Conservation (phyloP, 1,139 yeast species). For the Blastobotrys apis region DNA sequence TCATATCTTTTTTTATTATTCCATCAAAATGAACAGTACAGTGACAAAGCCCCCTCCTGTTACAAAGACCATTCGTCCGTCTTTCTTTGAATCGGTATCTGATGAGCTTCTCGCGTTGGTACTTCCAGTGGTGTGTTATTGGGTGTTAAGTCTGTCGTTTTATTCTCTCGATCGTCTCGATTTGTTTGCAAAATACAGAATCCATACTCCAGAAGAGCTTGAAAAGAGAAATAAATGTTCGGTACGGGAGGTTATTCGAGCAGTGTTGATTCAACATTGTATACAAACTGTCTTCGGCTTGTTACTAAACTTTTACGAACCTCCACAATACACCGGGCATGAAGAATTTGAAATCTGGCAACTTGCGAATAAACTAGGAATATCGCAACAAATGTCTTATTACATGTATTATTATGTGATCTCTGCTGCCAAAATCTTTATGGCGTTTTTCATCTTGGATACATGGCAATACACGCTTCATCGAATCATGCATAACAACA, state of each 20-base stretch:
- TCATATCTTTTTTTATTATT: too few species aligned
- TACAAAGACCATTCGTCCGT: slow-evolving; percentile 2
- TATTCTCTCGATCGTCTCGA: slow-evolving; percentile 69
- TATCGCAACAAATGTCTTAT: slow-evolving; percentile 17
- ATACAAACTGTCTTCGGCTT: slow-evolving; percentile 74
- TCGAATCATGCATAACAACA: slow-evolving; percentile 80
- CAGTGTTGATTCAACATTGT: slow-evolving; percentile 78
- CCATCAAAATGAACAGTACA: slow-evolving; percentile 6
- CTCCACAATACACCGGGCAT: slow-evolving; percentile 63
- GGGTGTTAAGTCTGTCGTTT: slow-evolving; percentile 72
- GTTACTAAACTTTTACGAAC: slow-evolving; percentile 53
- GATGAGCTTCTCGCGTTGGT: slow-evolving; percentile 72
- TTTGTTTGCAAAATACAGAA: slow-evolving; percentile 75
- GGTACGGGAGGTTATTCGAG: slow-evolving; percentile 62
- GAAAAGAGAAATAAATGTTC: slow-evolving; percentile 69
- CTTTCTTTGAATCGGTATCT: slow-evolving; percentile 52
- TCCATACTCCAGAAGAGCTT: slow-evolving; percentile 89
- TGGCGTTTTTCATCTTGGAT: slow-evolving; percentile 75
- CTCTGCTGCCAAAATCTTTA: slow-evolving; percentile 50
- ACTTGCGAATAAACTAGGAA: slow-evolving; percentile 42
- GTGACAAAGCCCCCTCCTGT: not conserved
- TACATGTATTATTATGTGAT: slow-evolving; percentile 30
- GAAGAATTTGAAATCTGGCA: slow-evolving; percentile 69
- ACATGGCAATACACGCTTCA: slow-evolving; percentile 92
- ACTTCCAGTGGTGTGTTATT: slow-evolving; percentile 76